A percentile compares a stretch with the other conserved stretches of the same genome.
phyloP scores from a whole-genome alignment of 164 flowering plant species.

The Umbilicus rupestris region DNA sequence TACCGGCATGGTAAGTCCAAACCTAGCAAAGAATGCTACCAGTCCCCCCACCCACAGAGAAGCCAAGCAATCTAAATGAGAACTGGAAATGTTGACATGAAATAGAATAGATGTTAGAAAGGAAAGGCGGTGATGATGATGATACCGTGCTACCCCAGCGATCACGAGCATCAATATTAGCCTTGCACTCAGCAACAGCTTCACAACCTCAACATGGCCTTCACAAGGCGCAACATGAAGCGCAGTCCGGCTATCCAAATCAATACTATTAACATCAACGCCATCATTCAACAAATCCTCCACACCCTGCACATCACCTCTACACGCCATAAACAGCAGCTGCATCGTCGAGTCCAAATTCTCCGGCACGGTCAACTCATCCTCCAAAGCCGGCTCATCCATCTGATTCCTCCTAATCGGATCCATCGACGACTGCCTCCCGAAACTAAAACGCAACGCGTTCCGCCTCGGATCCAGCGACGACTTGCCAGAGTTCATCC shows the following conservation, averaged over 20 bases:
- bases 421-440: slow-evolving; percentile 84
- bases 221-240: slow-evolving; percentile 91
- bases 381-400: slow-evolving; percentile 12
- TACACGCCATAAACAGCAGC: slow-evolving; percentile 56
- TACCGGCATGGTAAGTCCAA: too few species aligned
- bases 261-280: slow-evolving; percentile 75
- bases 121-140: background rate
- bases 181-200: slow-evolving; percentile 51
- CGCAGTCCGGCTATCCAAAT: slow-evolving; percentile 86
- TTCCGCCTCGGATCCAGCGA: slow-evolving; percentile 69
- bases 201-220: slow-evolving; percentile 68
- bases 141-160: slow-evolving; percentile 98
- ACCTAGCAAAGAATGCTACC: too few species aligned
- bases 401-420: slow-evolving; percentile 55
- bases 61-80: background rate
- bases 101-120: background rate
- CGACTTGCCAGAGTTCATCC: slow-evolving; percentile 27
- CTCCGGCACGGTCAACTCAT: slow-evolving; percentile 64
- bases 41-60: background rate
- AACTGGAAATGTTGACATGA: background rate
- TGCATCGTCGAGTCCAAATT: slow-evolving; percentile 89
- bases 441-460: slow-evolving; percentile 63
- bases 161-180: slow-evolving; percentile 85
- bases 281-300: slow-evolving; percentile 70
- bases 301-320: slow-evolving; percentile 61